Percentiles rank a stretch among this genome's conserved stretches.
These are phyloP conservation scores for Solanum chmielewskii DNA, from an alignment of 257 asterid genomes.

Conservation along the genomic window DNA sequence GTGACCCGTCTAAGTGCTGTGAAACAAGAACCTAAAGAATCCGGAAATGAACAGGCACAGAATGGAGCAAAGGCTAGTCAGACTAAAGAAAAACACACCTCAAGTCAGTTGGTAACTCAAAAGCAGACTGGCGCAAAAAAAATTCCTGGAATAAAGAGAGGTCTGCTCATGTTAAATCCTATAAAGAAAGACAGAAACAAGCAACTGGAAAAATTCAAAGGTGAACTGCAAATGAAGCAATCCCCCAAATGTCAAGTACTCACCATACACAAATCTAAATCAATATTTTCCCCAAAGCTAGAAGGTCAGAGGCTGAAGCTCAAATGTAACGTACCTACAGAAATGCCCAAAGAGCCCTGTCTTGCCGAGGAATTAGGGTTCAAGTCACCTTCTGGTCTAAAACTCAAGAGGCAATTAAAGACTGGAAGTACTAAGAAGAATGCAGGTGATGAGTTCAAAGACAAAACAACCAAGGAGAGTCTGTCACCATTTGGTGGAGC, in stretches of 20 bases:
- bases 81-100: not conserved
- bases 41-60: conserved; percentile 3
- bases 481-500: not conserved
- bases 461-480: not conserved
- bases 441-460: not conserved
- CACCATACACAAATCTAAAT: not conserved
- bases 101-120: conserved; percentile 8
- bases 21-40: conserved; percentile 6
- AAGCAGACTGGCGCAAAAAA: not conserved
- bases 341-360: conserved; percentile 3
- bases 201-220: conserved; percentile 4
- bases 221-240: conserved; percentile 10
- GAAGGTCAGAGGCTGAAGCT: not conserved
- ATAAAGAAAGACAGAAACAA: conserved; percentile 4
- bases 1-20: conserved; percentile 1
- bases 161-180: not conserved
- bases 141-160: conserved; percentile 3
- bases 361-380: conserved; percentile 9
- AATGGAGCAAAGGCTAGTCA: not conserved
- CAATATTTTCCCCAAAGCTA: conserved; percentile 1
- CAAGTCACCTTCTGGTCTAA: conserved; percentile 2
- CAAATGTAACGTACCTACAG: not conserved
- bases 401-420: not conserved
- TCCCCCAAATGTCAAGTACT: not conserved
- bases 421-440: not conserved